These are phyloP conservation scores for Tripterygium wilfordii DNA, from an alignment of 177 flowering plant species.

Conservation along the genomic window DNA sequence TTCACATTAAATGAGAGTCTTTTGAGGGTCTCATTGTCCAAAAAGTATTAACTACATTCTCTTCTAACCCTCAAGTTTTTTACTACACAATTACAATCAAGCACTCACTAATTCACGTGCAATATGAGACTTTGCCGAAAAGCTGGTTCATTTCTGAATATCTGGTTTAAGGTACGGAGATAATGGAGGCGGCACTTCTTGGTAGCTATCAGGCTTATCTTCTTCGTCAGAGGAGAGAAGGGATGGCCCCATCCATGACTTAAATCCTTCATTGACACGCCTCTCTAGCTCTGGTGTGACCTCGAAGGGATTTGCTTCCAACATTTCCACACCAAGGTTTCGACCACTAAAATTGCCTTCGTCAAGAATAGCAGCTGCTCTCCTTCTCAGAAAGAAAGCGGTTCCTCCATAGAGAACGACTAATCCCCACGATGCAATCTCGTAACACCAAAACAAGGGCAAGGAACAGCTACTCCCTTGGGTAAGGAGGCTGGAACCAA, in stretches of 20 bases:
- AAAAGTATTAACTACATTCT: no score
- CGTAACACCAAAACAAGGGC: slow-evolving; percentile 94
- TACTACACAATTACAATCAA: no score
- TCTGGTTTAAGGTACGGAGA: slow-evolving; percentile 23
- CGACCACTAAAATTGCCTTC: slow-evolving; percentile 51
- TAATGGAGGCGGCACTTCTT: slow-evolving; percentile 33
- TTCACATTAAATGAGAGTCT: no score
- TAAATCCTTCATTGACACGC: slow-evolving; percentile 84
- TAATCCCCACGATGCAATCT: slow-evolving; percentile 72
- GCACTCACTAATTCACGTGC: no score
- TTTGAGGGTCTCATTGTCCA: no score
- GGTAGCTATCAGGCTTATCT: slow-evolving; percentile 60
- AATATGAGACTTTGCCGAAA: neutral
- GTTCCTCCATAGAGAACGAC: slow-evolving; percentile 72
- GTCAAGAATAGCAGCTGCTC: slow-evolving; percentile 71
- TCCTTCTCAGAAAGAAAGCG: slow-evolving; percentile 72
- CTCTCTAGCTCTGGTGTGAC: slow-evolving; percentile 83
- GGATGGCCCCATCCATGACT: slow-evolving; percentile 94
- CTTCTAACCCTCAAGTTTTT: no score
- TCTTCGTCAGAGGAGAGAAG: slow-evolving; percentile 89
- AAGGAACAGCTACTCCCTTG: slow-evolving; percentile 76
- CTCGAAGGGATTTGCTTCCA: slow-evolving; percentile 56
- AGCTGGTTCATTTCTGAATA: no score
- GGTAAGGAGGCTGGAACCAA: slow-evolving; percentile 81
- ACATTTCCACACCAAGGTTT: slow-evolving; percentile 78